Base-by-base conservation (phyloP, 2,329 filamentous ascomycete species). In the Aspergillus jensenii region DNA sequence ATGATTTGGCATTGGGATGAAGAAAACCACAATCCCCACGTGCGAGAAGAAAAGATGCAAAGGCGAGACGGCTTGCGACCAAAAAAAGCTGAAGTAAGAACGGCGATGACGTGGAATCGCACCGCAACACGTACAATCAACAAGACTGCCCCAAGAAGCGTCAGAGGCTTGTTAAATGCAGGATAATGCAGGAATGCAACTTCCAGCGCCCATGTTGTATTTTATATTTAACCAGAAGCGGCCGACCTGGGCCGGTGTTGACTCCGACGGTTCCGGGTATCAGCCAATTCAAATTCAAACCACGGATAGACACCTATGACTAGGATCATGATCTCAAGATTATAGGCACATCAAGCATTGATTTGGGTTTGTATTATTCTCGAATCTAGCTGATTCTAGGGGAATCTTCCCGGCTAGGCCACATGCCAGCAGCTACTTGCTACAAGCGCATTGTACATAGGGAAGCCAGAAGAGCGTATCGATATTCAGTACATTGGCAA, bases 1-100 rank as follows among this genome's bases (percentile, higher is more conserved):
- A 69, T 72, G 35, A 31, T 55, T 72, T 70, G 17, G 65, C 69
- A 15, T 70, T 65, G 33, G 15, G n/a, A 40, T 44, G 17, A 21
- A 23, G 39, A 37, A 51, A 35, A 17, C 14, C 35, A 31, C 25
- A 21, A 43, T 33, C 35, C 46, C 39, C 11, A 56, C 15, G 33
- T 44, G 17, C 31, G 39, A 21, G 39, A 55, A 27, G 37, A 52
- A 35, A 25, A 44, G 41, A 31, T 17, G 39, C 40, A 25, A 53
- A n/a, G 21, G 40, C 25, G 35, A 54, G 43, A 43, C 27, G n/a
- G n/a, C n/a, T 37, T 31, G 41, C 47, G 39, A 11, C n/a, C 52
- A 46, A 48, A 49, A 52, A 52, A 21, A n/a, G 27, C 35, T 51
- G 35, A 47, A 55, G 51, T 15, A 56, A 56, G 19, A 46, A 25